Conservation (phyloP, 306 rosid genomes). For the Pyrus betulifolia region DNA sequence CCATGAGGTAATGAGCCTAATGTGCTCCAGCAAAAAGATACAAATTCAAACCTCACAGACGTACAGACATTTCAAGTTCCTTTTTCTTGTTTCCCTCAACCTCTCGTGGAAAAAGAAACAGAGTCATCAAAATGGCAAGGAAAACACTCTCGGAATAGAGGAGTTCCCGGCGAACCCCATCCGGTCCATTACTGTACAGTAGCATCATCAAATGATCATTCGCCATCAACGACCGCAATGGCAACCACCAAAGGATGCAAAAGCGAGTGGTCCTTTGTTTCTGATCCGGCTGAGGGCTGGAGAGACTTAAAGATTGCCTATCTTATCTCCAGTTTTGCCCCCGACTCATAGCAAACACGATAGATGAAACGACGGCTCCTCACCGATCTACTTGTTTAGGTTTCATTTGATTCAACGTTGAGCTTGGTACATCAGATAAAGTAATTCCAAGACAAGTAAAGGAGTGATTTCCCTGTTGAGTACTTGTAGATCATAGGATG, state of each 20-base stretch:
- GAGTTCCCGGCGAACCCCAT: constrained; percentile 37
- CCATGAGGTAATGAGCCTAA: too few species aligned
- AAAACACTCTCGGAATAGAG: neutral
- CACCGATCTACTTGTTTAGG: neutral
- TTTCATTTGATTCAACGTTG: neutral
- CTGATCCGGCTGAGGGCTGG: constrained; percentile 52
- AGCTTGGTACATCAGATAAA: neutral
- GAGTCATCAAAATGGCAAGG: too few species aligned
- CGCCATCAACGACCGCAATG: constrained; percentile 13
- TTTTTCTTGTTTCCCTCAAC: neutral
- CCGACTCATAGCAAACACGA: constrained; percentile 26
- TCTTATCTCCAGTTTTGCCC: constrained; percentile 16
- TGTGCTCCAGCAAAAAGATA: neutral
- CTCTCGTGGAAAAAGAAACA: too few species aligned
- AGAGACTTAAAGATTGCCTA: constrained; percentile 23
- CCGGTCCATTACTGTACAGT: constrained; percentile 38
- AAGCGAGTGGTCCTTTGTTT: constrained; percentile 45
- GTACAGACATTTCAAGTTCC: neutral
- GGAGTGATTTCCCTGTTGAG: neutral
- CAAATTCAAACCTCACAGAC: neutral
- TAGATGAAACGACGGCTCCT: constrained; percentile 8
- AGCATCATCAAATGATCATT: neutral
- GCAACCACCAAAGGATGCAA: constrained; percentile 41
- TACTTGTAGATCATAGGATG: neutral
- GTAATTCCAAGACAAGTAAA: neutral